A percentile compares a stretch with the other conserved stretches of the same genome.
Conservation (phyloP, 352 stramenopile species). For the Globisporangium mamillatum region DNA sequence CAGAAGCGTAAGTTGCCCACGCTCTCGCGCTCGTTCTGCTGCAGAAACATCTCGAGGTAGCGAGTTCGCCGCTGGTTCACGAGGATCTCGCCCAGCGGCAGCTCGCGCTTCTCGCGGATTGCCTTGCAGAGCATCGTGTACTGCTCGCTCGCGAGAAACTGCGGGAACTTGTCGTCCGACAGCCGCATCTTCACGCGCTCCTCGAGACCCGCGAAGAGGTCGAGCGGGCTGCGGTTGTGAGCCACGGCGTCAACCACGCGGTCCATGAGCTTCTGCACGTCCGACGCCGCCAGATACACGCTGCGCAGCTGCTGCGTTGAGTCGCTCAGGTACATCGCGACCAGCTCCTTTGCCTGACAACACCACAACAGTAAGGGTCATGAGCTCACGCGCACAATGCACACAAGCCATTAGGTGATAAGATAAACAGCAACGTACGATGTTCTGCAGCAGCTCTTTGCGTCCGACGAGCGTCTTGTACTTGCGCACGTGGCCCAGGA, state of each 20-base stretch:
- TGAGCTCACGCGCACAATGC: not conserved
- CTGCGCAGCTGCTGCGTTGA: conserved; percentile 23
- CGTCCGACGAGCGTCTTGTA: conserved; percentile 55
- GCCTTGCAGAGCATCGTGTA: conserved; percentile 56
- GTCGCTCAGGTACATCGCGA: conserved; percentile 33
- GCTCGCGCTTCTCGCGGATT: conserved; percentile 44
- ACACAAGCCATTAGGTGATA: not conserved
- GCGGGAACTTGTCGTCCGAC: conserved; percentile 47
- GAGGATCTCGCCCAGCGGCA: conserved; percentile 65
- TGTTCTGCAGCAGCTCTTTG: conserved; percentile 38
- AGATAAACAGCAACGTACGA: conserved; percentile 25
- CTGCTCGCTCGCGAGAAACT: conserved; percentile 42
- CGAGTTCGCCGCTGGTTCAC: conserved; percentile 51
- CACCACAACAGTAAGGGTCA: not conserved
- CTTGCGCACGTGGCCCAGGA: conserved; percentile 49
- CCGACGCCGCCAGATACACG: conserved; percentile 18
- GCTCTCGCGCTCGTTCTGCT: conserved; percentile 21
- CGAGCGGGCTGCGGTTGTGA: conserved; percentile 31
- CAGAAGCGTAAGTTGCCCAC: conserved; percentile 70
- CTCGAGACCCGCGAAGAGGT: conserved; percentile 67
- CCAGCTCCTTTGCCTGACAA: conserved; percentile 49
- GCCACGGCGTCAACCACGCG: conserved; percentile 32
- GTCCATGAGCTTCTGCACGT: conserved; percentile 25
- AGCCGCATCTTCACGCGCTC: conserved; percentile 43
- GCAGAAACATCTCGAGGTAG: conserved; percentile 53